These are phyloP conservation scores for Capniomyces stellatus DNA, from an alignment of 371 early-diverging fungal genomes.

Conservation along the genomic window DNA sequence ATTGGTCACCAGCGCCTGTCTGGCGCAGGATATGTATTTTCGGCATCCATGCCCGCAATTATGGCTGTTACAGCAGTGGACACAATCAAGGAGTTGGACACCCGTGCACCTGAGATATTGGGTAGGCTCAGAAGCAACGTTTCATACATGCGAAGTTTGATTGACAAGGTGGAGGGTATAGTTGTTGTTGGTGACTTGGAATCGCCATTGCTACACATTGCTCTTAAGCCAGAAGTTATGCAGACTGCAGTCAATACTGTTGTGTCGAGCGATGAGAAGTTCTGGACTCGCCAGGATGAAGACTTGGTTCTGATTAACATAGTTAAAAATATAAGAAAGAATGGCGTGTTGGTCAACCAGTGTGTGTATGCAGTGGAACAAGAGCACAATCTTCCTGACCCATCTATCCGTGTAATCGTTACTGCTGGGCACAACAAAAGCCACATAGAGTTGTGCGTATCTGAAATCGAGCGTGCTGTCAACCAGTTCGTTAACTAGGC, in stretches of 20 bases:
- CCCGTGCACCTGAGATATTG: slow-evolving; percentile 15
- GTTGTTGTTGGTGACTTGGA: slow-evolving; percentile 31
- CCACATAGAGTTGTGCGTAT: slow-evolving; percentile 69
- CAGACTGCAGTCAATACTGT: slow-evolving; percentile 20
- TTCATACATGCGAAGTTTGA: slow-evolving; percentile 21
- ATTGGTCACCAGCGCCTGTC: slow-evolving; percentile 91
- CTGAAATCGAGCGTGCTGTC: slow-evolving; percentile 25
- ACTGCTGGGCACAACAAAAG: slow-evolving; percentile 55
- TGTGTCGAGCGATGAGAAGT: neutral
- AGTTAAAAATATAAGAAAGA: slow-evolving; percentile 56
- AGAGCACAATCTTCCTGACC: slow-evolving; percentile 49
- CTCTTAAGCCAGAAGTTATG: slow-evolving; percentile 31
- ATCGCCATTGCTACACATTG: slow-evolving; percentile 52
- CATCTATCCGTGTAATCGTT: slow-evolving; percentile 67
- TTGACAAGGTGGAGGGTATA: slow-evolving; percentile 23
- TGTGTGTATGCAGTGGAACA: slow-evolving; percentile 77
- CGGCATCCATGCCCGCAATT: slow-evolving; percentile 96
- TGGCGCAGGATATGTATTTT: slow-evolving; percentile 90
- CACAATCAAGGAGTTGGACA: slow-evolving; percentile 49
- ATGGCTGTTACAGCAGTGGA: slow-evolving; percentile 78
- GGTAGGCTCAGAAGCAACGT: slow-evolving; percentile 22
- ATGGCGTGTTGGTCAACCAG: slow-evolving; percentile 63
- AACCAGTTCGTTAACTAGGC: slow-evolving; percentile 19
- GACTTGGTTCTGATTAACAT: slow-evolving; percentile 58
- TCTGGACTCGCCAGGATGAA: slow-evolving; percentile 29